Evolutionary conservation across 352 stramenopile genomes (phyloP).

Genomic region (Lagenidium sp.): DNA sequence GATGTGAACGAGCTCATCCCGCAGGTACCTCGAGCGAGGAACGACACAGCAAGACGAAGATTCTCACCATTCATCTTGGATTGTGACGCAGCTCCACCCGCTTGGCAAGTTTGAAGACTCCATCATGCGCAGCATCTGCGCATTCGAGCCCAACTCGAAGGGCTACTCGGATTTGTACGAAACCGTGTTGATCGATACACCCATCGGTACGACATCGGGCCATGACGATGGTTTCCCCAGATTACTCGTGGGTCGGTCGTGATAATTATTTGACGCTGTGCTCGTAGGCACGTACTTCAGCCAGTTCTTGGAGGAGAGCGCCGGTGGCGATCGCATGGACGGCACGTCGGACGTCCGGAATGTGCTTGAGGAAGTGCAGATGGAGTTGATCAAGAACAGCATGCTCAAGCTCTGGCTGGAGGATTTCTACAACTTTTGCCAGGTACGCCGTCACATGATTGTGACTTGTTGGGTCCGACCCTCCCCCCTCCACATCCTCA

Average conservation of each 20-base stretch:
- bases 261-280: background rate
- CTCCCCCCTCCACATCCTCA: no score
- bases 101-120: slow-evolving; percentile 98
- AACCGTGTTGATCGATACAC: slow-evolving; percentile 98
- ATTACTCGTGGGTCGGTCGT: background rate
- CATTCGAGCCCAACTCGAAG: slow-evolving; percentile 96
- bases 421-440: slow-evolving; percentile 93
- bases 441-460: no score
- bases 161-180: slow-evolving; percentile 99
- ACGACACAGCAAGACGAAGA: no score
- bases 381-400: slow-evolving; percentile 99
- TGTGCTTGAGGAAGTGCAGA: slow-evolving; percentile 98
- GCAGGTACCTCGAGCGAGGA: slow-evolving; percentile 59
- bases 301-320: slow-evolving; percentile 94
- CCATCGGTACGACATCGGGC: slow-evolving; percentile 72
- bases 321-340: slow-evolving; percentile 73
- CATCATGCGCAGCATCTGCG: slow-evolving; percentile 98
- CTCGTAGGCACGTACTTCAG: slow-evolving; percentile 95
- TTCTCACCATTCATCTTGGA: no score
- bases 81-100: slow-evolving; percentile 94
- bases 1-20: slow-evolving; percentile 97
- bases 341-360: slow-evolving; percentile 89
- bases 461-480: background rate
- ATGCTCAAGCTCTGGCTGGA: slow-evolving; percentile 98
- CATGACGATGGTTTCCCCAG: no score